Evolutionary conservation across 2,329 filamentous ascomycete genomes (phyloP).

Genomic region (Cercospora canescens): DNA sequence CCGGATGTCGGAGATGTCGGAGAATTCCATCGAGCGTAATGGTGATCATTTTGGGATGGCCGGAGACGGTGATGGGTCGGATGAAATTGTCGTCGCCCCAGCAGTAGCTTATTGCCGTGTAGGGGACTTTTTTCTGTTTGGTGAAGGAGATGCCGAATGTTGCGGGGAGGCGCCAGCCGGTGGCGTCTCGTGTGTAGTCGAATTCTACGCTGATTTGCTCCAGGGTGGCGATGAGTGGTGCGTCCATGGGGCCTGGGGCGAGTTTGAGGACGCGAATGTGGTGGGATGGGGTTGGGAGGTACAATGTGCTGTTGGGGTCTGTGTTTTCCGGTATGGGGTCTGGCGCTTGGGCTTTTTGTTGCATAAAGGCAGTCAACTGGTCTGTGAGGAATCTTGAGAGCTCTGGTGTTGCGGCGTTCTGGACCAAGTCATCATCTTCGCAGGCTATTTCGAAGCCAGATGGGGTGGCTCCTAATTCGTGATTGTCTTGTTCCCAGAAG

Average conservation of each 20-base stretch:
- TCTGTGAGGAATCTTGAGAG: neutral
- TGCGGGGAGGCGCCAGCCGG: neutral
- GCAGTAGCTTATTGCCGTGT: neutral
- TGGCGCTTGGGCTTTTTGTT: neutral
- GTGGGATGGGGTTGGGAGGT: neutral
- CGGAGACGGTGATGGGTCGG: neutral
- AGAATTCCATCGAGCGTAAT: neutral
- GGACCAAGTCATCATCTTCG: neutral
- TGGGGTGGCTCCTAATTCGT: neutral
- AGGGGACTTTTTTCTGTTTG: neutral
- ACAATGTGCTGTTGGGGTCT: neutral
- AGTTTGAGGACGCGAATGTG: neutral
- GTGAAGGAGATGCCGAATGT: neutral
- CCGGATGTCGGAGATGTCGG: neutral
- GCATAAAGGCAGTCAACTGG: neutral
- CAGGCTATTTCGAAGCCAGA: neutral
- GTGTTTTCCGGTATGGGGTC: neutral
- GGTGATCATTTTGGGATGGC: neutral
- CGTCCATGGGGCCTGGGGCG: neutral
- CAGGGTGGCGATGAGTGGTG: neutral
- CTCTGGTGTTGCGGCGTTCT: neutral
- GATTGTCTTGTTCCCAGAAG: neutral
- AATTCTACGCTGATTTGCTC: neutral
- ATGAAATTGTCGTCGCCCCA: neutral
- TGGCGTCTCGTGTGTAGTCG: neutral